Conservation (phyloP, 2,329 filamentous ascomycete species). For the Botryosphaeria agaves region DNA sequence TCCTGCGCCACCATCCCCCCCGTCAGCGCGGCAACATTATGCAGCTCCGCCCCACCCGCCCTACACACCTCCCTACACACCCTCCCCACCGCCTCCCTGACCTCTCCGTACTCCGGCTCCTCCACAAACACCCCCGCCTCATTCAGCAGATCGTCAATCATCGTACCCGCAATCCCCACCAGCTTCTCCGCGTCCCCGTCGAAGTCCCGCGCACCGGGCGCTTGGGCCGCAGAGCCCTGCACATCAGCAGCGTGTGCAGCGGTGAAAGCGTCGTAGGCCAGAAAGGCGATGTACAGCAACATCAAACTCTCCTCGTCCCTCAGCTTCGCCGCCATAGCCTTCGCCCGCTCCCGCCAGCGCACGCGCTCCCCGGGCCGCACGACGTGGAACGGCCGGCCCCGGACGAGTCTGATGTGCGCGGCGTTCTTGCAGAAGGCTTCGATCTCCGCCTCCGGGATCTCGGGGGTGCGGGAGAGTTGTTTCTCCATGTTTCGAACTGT, state of each 20-base stretch:
- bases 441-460: conserved; percentile 54
- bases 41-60: conserved; percentile 68
- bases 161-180: conserved; percentile 23
- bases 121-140: conserved; percentile 22
- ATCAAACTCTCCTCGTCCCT: too few species aligned
- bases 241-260: conserved; percentile 21
- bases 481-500: conserved; percentile 41
- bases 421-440: conserved; percentile 93
- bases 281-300: conserved; percentile 32
- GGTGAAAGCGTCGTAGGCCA: conserved; percentile 30
- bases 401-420: conserved; percentile 78
- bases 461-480: conserved; percentile 25
- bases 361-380: conserved; percentile 23
- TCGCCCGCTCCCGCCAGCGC: conserved; percentile 29
- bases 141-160: conserved; percentile 23
- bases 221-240: conserved; percentile 14
- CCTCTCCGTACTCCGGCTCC: conserved; percentile 20
- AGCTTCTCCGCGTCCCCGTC: conserved; percentile 21
- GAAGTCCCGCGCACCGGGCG: conserved; percentile 18
- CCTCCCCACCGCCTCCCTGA: conserved; percentile 18
- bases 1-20: conserved; percentile 96
- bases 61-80: conserved; percentile 34
- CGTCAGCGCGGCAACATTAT: conserved; percentile 76
- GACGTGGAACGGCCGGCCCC: conserved; percentile 38
- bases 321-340: too few species aligned